phyloP scores from a whole-genome alignment of 2,329 filamentous ascomycete genomes.

The Colletotrichum plurivorum region DNA sequence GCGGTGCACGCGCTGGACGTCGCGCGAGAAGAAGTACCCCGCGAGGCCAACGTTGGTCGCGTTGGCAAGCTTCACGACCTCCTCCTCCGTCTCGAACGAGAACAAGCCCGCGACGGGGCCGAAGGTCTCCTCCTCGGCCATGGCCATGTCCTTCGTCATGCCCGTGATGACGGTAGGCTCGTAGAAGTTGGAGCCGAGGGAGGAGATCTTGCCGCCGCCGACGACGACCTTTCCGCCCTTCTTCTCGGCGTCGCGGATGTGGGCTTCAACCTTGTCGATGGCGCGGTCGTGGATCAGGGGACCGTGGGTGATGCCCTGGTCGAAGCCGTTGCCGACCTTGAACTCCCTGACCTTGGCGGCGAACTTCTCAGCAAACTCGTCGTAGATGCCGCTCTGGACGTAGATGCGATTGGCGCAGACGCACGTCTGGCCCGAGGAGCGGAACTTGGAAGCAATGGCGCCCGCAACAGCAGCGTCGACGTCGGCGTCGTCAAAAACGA shows the following conservation, averaged over 20 bases:
- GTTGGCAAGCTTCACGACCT: conserved; percentile 90
- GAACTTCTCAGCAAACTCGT: conserved; percentile 78
- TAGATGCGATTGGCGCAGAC: conserved; percentile 90
- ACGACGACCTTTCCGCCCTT: conserved; percentile 83
- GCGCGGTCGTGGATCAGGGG: conserved; percentile 90
- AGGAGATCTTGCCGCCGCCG: conserved; percentile 79
- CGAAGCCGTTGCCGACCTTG: conserved; percentile 82
- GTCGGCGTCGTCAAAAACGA: conserved; percentile 96
- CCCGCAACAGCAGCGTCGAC: conserved; percentile 87
- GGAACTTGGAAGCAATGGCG: conserved; percentile 91
- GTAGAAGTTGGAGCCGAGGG: conserved; percentile 83
- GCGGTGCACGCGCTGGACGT: conserved; percentile 71
- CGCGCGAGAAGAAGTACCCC: conserved; percentile 89
- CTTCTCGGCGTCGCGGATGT: conserved; percentile 82
- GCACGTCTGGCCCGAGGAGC: conserved; percentile 95
- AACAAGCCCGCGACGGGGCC: conserved; percentile 94
- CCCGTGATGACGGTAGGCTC: conserved; percentile 90
- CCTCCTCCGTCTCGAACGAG: conserved; percentile 88
- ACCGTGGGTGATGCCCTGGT: conserved; percentile 80
- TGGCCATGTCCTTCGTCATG: conserved; percentile 87
- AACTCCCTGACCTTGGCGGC: conserved; percentile 81
- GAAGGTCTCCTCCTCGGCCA: conserved; percentile 93
- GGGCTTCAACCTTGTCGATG: conserved; percentile 81
- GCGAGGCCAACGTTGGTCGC: conserved; percentile 87
- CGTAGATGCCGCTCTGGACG: conserved; percentile 83